Conservation (phyloP, 1,139 yeast species). For the Candida neerlandica region DNA sequence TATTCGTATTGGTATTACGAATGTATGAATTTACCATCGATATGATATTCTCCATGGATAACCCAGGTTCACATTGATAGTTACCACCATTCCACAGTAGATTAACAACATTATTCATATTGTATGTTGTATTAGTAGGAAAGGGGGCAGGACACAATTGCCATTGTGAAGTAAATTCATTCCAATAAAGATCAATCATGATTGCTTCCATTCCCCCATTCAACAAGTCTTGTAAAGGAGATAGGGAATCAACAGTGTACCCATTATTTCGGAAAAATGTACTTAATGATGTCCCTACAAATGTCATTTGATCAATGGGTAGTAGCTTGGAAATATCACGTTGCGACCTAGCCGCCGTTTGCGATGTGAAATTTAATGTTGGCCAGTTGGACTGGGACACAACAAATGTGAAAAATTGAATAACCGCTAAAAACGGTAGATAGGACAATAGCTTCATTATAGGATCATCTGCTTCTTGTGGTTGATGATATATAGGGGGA, state of each 20-base stretch:
- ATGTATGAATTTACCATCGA: slow-evolving; percentile 40
- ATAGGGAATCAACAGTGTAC: slow-evolving; percentile 48
- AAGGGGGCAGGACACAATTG: slow-evolving; percentile 68
- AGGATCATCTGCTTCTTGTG: background rate
- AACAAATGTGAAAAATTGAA: background rate
- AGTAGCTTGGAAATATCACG: slow-evolving; percentile 62
- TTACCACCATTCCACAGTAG: slow-evolving; percentile 32
- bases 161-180: slow-evolving; percentile 53
- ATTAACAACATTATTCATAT: slow-evolving; percentile 12
- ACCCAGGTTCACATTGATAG: slow-evolving; percentile 44
- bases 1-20: slow-evolving; percentile 52
- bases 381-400: slow-evolving; percentile 3
- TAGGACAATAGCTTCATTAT: background rate
- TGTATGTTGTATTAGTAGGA: slow-evolving; percentile 30
- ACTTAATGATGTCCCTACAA: slow-evolving; percentile 61
- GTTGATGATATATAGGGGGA: background rate
- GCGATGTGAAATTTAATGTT: slow-evolving; percentile 11
- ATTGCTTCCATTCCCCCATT: slow-evolving; percentile 55
- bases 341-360: slow-evolving; percentile 58
- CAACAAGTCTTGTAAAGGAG: slow-evolving; percentile 39
- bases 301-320: slow-evolving; percentile 59
- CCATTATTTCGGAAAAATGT: slow-evolving; percentile 52
- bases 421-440: background rate
- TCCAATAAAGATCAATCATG: slow-evolving; percentile 69
- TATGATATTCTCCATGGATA: slow-evolving; percentile 46